These are phyloP conservation scores for Diaporthe caulivora DNA, from an alignment of 2,329 filamentous ascomycete genomes.

Conservation along the genomic window DNA sequence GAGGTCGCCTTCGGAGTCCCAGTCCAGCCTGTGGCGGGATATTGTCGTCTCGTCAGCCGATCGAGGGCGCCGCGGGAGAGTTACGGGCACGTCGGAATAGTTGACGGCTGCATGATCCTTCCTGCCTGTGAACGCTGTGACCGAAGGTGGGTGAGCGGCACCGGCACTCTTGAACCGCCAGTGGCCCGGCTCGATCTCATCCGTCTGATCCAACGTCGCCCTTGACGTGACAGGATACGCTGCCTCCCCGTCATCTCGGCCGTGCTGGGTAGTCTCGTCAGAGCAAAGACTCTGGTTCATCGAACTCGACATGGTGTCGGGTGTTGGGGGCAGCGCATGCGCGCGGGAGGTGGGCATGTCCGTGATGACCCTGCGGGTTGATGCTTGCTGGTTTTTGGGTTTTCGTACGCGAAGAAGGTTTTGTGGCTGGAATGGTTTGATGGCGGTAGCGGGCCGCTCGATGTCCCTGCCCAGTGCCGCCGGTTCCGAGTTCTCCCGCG, in stretches of 20 bases:
- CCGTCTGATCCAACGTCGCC: constrained; percentile 5
- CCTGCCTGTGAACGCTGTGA: constrained; percentile 49
- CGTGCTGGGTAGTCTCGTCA: constrained; percentile 59
- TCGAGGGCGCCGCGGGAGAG: constrained; percentile 56
- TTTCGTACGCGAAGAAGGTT: constrained; percentile 41
- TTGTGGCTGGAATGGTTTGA: constrained; percentile 27
- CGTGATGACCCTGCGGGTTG: constrained; percentile 61
- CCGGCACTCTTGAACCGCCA: constrained; percentile 30
- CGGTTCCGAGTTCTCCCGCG: constrained; percentile 43
- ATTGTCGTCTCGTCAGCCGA: constrained; percentile 62
- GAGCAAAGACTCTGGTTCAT: constrained; percentile 64
- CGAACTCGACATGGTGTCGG: constrained; percentile 70
- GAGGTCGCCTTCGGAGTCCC: constrained; percentile 58
- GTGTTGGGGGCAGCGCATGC: constrained; percentile 66
- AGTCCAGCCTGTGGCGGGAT: constrained; percentile 56
- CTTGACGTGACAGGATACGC: constrained; percentile 43
- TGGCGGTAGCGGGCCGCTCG: constrained; percentile 8
- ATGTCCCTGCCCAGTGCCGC: not conserved
- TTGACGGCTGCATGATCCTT: constrained; percentile 43
- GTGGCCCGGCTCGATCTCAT: constrained; percentile 26
- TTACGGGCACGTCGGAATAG: constrained; percentile 48
- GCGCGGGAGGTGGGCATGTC: constrained; percentile 57
- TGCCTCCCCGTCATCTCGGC: constrained; percentile 48
- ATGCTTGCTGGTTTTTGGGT: constrained; percentile 60
- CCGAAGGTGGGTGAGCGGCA: constrained; percentile 47